Conservation (phyloP, 768 basidiomycete genomes). For the Terana coerulea region DNA sequence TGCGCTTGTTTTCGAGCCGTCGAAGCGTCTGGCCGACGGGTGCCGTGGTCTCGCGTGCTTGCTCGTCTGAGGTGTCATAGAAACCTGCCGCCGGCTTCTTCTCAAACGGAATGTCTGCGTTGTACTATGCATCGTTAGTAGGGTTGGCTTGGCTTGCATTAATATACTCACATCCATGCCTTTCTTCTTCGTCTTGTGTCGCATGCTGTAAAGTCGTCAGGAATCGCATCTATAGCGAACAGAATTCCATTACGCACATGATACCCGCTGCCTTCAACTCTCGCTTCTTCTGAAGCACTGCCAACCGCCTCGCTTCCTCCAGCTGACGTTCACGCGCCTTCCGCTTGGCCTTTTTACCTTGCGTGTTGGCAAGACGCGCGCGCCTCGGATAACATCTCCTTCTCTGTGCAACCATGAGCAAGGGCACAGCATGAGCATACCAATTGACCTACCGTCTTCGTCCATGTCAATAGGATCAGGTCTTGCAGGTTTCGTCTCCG, state of each 20-base stretch:
- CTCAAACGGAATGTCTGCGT: conserved; percentile 97
- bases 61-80: conserved; percentile 95
- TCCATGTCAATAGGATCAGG: conserved; percentile 99
- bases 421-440: neutral
- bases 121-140: conserved; percentile 76
- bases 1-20: conserved; percentile 93
- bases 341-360: conserved; percentile 99
- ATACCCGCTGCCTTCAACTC: conserved; percentile 98
- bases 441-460: conserved; percentile 90
- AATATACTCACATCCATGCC: conserved; percentile 92
- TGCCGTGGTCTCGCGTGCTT: conserved; percentile 79
- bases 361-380: conserved; percentile 97
- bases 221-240: neutral
- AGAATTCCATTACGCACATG: conserved; percentile 52
- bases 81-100: conserved; percentile 95
- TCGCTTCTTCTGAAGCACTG: conserved; percentile 95
- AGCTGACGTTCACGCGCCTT: conserved; percentile 97
- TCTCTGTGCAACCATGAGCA: conserved; percentile 51
- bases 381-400: conserved; percentile 99
- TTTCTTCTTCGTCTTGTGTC: conserved; percentile 91
- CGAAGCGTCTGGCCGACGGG: conserved; percentile 90
- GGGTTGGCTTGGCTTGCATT: no score
- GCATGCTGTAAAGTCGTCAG: conserved; percentile 53
- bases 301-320: conserved; percentile 91
- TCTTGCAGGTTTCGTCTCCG: conserved; percentile 95